Percentiles rank a stretch among this genome's conserved stretches.
Conservation (phyloP, 2,329 filamentous ascomycete species). For the Epichloe uncinata region DNA sequence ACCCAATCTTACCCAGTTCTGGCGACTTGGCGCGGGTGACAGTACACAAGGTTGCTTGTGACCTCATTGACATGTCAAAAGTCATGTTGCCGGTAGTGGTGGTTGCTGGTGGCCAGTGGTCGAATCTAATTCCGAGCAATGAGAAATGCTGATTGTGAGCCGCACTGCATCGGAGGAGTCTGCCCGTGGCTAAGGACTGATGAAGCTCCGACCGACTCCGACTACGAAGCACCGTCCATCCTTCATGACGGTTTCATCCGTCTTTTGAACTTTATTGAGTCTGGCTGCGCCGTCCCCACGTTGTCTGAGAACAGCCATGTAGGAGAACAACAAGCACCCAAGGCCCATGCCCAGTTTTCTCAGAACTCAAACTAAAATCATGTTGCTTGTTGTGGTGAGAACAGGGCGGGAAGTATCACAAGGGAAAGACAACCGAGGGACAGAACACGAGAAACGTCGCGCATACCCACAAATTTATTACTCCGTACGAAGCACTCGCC, state of each 20-base stretch:
- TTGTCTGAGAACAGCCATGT: not conserved
- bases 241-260: not conserved
- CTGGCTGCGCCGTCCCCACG: not conserved
- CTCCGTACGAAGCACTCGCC: no score
- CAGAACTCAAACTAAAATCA: not conserved
- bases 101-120: not conserved
- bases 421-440: not conserved
- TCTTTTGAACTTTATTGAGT: not conserved
- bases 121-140: not conserved
- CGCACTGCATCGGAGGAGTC: conserved; percentile 1
- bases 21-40: no score
- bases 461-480: no score
- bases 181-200: not conserved
- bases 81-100: not conserved
- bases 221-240: not conserved
- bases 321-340: not conserved
- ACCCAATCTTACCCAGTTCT: no score
- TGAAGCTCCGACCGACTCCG: not conserved
- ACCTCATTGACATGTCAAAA: not conserved
- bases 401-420: not conserved
- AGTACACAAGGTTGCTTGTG: not conserved
- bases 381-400: not conserved
- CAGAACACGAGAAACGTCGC: no score
- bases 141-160: not conserved
- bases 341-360: not conserved